Percentiles rank a stretch among this genome's conserved stretches.
Conservation (phyloP, 192 early-diverging fungal genomes). For the Diversispora eburnea region DNA sequence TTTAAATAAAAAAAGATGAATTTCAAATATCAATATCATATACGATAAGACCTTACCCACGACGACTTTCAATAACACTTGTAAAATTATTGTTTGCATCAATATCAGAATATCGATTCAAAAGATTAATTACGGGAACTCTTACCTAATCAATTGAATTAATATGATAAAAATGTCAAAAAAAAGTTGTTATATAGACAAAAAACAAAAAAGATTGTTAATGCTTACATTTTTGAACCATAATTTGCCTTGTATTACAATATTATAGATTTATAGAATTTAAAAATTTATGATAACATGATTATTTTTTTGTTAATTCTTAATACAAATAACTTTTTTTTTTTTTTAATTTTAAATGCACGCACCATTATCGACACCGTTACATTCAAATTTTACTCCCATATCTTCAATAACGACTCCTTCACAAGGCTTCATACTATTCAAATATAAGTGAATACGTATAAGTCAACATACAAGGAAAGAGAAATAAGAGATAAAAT, state of each 20-base stretch:
- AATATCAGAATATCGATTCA: conserved; percentile 60
- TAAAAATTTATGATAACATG: neutral
- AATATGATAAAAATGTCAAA: neutral
- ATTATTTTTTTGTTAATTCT: neutral
- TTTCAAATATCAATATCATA: neutral
- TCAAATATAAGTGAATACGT: neutral
- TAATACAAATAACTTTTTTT: neutral
- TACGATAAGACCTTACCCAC: conserved; percentile 31
- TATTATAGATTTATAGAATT: neutral
- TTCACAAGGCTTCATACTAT: conserved; percentile 51
- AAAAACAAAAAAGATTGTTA: neutral
- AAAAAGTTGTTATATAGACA: neutral
- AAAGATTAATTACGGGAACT: conserved; percentile 57
- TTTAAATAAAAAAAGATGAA: neutral
- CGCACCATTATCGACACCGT: conserved; percentile 77
- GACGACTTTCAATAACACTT: conserved; percentile 46
- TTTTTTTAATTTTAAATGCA: conserved; percentile 22
- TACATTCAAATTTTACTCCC: conserved; percentile 67
- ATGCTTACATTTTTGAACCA: conserved; percentile 28
- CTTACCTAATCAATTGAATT: conserved; percentile 30
- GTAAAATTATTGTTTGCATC: conserved; percentile 47
- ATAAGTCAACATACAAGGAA: neutral
- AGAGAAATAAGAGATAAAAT: neutral
- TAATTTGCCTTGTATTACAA: conserved; percentile 51
- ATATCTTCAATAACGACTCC: conserved; percentile 74